phyloP scores from a whole-genome alignment of 306 rosid species.

The Glycine soja region DNA sequence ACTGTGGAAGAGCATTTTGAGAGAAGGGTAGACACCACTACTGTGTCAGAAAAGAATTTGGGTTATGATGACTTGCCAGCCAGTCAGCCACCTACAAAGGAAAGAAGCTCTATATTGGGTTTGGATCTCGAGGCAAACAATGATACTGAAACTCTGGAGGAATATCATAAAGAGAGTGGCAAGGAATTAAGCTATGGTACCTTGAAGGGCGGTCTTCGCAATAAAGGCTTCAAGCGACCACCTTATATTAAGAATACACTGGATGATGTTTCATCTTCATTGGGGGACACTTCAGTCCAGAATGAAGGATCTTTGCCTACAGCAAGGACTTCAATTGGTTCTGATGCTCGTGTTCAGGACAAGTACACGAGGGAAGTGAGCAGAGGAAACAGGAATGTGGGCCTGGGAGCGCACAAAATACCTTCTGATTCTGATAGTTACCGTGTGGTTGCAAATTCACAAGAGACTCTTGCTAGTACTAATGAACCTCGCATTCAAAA shows the following conservation, averaged over 20 bases:
- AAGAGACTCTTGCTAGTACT: conserved; percentile 43
- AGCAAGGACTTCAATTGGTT: conserved; percentile 49
- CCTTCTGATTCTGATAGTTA: conserved; percentile 53
- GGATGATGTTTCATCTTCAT: conserved; percentile 45
- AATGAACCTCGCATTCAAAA: conserved; percentile 49
- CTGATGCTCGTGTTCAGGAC: conserved; percentile 55
- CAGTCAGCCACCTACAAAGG: conserved; percentile 47
- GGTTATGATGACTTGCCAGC: conserved; percentile 48
- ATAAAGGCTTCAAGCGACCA: conserved; percentile 63
- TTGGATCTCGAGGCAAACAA: conserved; percentile 41
- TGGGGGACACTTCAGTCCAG: conserved; percentile 48
- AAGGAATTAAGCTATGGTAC: conserved; percentile 65
- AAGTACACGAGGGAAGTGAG: conserved; percentile 46
- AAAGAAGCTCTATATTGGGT: conserved; percentile 45
- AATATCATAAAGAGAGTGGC: conserved; percentile 49
- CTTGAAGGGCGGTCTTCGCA: conserved; percentile 88
- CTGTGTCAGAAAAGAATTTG: conserved; percentile 44
- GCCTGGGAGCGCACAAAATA: conserved; percentile 35
- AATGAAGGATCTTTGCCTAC: conserved; percentile 55
- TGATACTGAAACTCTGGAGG: conserved; percentile 46
- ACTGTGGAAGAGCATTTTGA: conserved; percentile 47
- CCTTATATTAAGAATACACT: conserved; percentile 55
- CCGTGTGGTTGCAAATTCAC: conserved; percentile 44
- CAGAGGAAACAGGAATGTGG: conserved; percentile 45
- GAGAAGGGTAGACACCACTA: conserved; percentile 44